phyloP scores from a whole-genome alignment of 2,329 filamentous ascomycete genomes.

The Corinectria fuckeliana region DNA sequence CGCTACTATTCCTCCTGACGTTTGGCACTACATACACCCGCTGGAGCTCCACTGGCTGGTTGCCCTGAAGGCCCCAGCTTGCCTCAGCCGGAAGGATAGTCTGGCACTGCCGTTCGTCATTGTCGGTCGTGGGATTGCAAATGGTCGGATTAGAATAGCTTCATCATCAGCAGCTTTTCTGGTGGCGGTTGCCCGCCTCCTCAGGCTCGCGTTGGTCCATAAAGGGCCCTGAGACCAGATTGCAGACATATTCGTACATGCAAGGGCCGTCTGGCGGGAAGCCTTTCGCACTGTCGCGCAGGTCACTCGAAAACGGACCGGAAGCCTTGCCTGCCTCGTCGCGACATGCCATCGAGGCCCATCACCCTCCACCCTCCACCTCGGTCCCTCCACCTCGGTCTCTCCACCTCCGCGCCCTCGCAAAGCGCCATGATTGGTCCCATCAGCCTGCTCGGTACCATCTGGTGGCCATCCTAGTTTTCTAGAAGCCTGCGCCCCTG shows the following conservation, averaged over 20 bases:
- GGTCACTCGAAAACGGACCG: constrained; percentile 45
- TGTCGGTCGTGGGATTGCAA: constrained; percentile 23
- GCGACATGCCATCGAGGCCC: constrained; percentile 31
- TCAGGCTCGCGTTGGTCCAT: constrained; percentile 1
- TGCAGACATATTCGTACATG: constrained; percentile 11
- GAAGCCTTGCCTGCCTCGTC: constrained; percentile 37
- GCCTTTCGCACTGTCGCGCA: constrained; percentile 38
- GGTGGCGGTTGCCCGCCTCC: constrained; percentile 9
- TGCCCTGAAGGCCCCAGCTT: constrained; percentile 18
- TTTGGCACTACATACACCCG: constrained; percentile 19
- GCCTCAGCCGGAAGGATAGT: constrained; percentile 13
- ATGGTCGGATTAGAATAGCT: constrained; percentile 25
- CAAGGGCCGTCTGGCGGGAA: constrained; percentile 24
- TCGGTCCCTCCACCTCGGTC: constrained; percentile 31
- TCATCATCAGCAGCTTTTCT: constrained; percentile 24
- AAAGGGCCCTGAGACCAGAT: constrained; percentile 9
- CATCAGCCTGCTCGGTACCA: constrained; percentile 29
- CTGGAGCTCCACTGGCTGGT: constrained; percentile 21
- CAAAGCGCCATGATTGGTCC: constrained; percentile 29
- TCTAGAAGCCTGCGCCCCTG: constrained; percentile 41
- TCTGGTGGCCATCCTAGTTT: constrained; percentile 22
- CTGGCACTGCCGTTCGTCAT: constrained; percentile 30
- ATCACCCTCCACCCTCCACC: constrained; percentile 16
- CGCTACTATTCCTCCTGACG: constrained; percentile 23
- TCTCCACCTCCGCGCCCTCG: constrained; percentile 35